Percentiles rank a stretch among this genome's conserved stretches.
These are phyloP conservation scores for Sphagnum tenellum DNA, from an alignment of 225 moss, liverwort and hornwort species.

Conservation along the genomic window DNA sequence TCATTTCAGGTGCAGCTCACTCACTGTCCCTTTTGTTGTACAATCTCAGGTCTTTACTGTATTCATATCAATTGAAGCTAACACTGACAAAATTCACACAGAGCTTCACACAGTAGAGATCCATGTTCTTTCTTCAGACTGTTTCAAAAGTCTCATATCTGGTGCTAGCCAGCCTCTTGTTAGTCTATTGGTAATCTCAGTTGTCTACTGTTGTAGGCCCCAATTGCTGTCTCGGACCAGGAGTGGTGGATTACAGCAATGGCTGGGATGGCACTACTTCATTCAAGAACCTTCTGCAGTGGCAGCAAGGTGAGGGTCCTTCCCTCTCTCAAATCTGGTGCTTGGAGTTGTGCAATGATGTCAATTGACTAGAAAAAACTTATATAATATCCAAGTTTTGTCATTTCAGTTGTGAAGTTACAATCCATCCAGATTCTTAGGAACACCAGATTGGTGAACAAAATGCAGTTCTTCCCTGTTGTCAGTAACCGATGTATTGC, in stretches of 20 bases:
- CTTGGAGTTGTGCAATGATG: too few species aligned
- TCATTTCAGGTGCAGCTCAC: too few species aligned
- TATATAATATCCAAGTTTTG: too few species aligned
- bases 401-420: too few species aligned
- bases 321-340: not conserved
- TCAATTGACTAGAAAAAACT: too few species aligned
- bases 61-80: conserved; percentile 2
- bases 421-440: too few species aligned
- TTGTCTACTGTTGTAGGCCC: conserved; percentile 28
- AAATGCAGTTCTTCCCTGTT: too few species aligned
- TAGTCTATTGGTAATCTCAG: not conserved
- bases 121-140: too few species aligned
- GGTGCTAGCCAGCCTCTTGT: conserved; percentile 8
- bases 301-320: conserved; percentile 43
- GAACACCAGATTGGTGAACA: too few species aligned
- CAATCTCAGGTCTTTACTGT: too few species aligned
- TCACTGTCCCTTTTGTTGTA: too few species aligned
- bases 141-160: conserved; percentile 18
- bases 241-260: conserved; percentile 7
- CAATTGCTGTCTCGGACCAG: conserved; percentile 54
- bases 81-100: conserved; percentile 13
- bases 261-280: conserved; percentile 85
- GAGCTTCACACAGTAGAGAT: conserved; percentile 8
- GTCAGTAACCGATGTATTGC: not conserved
- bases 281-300: conserved; percentile 57